Conservation (phyloP, 371 early-diverging fungal genomes). For the Mortierella sp. region DNA sequence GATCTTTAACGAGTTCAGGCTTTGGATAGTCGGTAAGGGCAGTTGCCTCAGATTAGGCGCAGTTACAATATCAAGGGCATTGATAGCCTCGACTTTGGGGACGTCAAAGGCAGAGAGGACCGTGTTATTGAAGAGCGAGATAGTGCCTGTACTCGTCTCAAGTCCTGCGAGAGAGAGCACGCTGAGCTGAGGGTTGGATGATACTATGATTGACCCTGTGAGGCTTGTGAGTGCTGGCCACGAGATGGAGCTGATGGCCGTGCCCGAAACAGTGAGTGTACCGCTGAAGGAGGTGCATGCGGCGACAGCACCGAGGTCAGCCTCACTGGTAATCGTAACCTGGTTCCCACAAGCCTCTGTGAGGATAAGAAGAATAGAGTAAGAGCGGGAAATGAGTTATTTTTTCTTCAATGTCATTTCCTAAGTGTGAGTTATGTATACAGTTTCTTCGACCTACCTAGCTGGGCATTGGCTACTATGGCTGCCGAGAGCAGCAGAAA, state of each 20-base stretch:
- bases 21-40: slow-evolving; percentile 56
- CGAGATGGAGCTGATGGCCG: slow-evolving; percentile 56
- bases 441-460: slow-evolving; percentile 4
- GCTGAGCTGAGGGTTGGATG: slow-evolving; percentile 55
- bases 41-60: slow-evolving; percentile 55
- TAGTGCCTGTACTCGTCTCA: slow-evolving; percentile 57
- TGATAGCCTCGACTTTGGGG: slow-evolving; percentile 52
- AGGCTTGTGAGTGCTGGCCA: slow-evolving; percentile 58
- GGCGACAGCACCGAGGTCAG: slow-evolving; percentile 60
- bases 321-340: slow-evolving; percentile 53
- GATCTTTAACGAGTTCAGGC: slow-evolving; percentile 57
- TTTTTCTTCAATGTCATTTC: neutral
- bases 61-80: slow-evolving; percentile 60
- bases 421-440: no score
- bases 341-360: slow-evolving; percentile 46
- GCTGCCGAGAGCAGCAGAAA: slow-evolving; percentile 26
- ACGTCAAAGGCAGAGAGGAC: slow-evolving; percentile 54
- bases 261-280: slow-evolving; percentile 57
- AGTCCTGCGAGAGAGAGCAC: slow-evolving; percentile 60
- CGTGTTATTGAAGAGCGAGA: slow-evolving; percentile 62
- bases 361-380: neutral
- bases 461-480: slow-evolving; percentile 25
- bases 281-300: slow-evolving; percentile 61
- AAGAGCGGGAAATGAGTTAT: neutral
- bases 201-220: slow-evolving; percentile 58